Evolutionary conservation across 495 filamentous ascomycete genomes (phyloP), one percentile per base, ranked within the genome.

Genomic region (Cercophora scortea): DNA sequence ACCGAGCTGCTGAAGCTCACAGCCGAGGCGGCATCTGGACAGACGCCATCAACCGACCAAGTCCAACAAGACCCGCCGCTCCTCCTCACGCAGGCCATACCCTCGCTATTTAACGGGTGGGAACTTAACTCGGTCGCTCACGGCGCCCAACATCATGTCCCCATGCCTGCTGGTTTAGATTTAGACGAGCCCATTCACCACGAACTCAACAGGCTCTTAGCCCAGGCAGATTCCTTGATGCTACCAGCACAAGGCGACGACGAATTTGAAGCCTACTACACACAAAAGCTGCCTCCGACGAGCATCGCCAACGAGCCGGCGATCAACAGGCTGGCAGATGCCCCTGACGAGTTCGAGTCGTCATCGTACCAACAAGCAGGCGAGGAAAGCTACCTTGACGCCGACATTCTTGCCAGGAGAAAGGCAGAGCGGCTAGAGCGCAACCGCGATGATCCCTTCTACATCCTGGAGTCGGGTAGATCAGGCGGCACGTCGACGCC

Each of bases 361-460:
- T 17, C 54, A 1, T 87, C 85, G 13, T 90, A 94, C 61, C 86
- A 95, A 39, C 67, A 72, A 38, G 58, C 73, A 8, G 63, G 64
- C 10, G 80, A 80, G 45, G 74, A 80, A 9, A 76, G 78, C 32
- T 79, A 83, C 45, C 71, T 85, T 8, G 82, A 89, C 52, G 67
- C 77, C 1, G 80, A 85, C 57, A 81, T 83, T 40, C 34, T 82
- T 5, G 81, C 82, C 5, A 76, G 79, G 48, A 76, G 85, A 56
- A 84, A 80, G 48, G 68, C 78, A 0, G 87, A 92, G 56, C 77
- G 90, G 32, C 65, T 76, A 41, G 89, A 92, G 59, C 79, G 88
- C 42, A 88, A 95, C 65, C 84, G 78, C 54, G 92, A 96, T 59
- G 93, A 98, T 62, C 93, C 93, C 4, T 98, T 96, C 63, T 97